A percentile compares a stretch with the other conserved stretches of the same genome.
Evolutionary conservation across 1,139 yeast genomes (phyloP).

Genomic region (Taiozyma sp.): DNA sequence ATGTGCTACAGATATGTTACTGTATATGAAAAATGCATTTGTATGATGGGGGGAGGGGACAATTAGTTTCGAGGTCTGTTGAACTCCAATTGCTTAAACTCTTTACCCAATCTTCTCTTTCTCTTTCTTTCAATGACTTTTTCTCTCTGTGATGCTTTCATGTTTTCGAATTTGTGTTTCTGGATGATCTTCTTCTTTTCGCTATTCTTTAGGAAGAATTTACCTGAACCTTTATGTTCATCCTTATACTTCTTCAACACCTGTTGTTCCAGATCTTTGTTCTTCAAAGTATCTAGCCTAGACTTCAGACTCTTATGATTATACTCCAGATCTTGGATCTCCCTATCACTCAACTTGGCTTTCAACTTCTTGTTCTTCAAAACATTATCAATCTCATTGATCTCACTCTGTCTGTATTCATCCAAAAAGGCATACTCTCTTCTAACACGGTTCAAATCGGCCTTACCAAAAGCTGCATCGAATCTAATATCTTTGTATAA

Average conservation of each 20-base stretch:
- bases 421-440: slow-evolving; percentile 80
- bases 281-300: slow-evolving; percentile 68
- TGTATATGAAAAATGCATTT: neutral
- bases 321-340: slow-evolving; percentile 48
- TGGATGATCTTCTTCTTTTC: slow-evolving; percentile 83
- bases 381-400: slow-evolving; percentile 49
- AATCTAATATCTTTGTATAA: slow-evolving; percentile 78
- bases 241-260: slow-evolving; percentile 39
- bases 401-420: slow-evolving; percentile 74
- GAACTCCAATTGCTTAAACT: slow-evolving; percentile 74
- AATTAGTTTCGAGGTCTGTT: slow-evolving; percentile 23
- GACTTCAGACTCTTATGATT: slow-evolving; percentile 61
- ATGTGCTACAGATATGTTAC: neutral
- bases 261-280: slow-evolving; percentile 67
- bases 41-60: neutral
- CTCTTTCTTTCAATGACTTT: slow-evolving; percentile 90
- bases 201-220: slow-evolving; percentile 64
- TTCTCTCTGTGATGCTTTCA: slow-evolving; percentile 81
- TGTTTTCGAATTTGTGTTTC: slow-evolving; percentile 78
- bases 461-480: slow-evolving; percentile 83
- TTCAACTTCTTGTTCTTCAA: slow-evolving; percentile 51
- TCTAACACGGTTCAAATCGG: slow-evolving; percentile 60
- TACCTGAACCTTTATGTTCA: slow-evolving; percentile 29
- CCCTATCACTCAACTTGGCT: slow-evolving; percentile 38
- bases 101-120: slow-evolving; percentile 89